Base-by-base conservation (phyloP, 2,329 filamentous ascomycete genomes). In the Cladosporium halotolerans region DNA sequence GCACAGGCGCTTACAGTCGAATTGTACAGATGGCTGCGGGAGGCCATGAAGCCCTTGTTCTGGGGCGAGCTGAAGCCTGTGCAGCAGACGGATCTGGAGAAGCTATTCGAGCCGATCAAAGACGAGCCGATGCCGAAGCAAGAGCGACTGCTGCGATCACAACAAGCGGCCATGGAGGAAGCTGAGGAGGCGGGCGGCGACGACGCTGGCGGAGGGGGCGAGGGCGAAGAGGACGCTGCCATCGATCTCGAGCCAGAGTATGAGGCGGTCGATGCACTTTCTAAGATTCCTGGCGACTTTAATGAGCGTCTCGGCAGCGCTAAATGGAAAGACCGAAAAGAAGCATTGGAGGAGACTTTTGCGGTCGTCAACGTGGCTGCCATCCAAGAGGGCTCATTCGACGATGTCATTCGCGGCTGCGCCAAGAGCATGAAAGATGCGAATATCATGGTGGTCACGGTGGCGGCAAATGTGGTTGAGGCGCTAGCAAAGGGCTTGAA, bases 391-490 rank as follows among this genome's bases (percentile, higher is more conserved):
- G 88, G 83, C 6, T 86, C 89, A 52, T 97, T 90, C 66, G 82
- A 85, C 67, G 92, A 97, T 63, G 79, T 97, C 60, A 83, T 88
- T 53, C 81, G 88, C 56, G 85, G 83, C 3, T 78, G 97, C 52
- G 92, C 93, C 42, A 99, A 97, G 72, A 89, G 83, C 63, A 99
- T 99, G 93, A 99, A 99, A 71, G 95, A 99, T 63, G 93, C 95
- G 62, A 99, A 99, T 66, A 86, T 99, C 61, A 86, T 89, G 4
- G 93, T 97, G 45, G 93, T 96, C 16, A 93, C 87, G 1, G 85
- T 93, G 59, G 92, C 95, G 5, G 93, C 92, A 2, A 91, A 95
- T 63, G 96, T 92, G 70, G 86, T 96, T 33, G 91, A 97, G 64
- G 80, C 87, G 28, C 75, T 99, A 23, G 92, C 91, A 43, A 93